A percentile compares a stretch with the other conserved stretches of the same genome.
Evolutionary conservation across 495 filamentous ascomycete species (phyloP).

Genomic region (Mytilinidion resinicola): DNA sequence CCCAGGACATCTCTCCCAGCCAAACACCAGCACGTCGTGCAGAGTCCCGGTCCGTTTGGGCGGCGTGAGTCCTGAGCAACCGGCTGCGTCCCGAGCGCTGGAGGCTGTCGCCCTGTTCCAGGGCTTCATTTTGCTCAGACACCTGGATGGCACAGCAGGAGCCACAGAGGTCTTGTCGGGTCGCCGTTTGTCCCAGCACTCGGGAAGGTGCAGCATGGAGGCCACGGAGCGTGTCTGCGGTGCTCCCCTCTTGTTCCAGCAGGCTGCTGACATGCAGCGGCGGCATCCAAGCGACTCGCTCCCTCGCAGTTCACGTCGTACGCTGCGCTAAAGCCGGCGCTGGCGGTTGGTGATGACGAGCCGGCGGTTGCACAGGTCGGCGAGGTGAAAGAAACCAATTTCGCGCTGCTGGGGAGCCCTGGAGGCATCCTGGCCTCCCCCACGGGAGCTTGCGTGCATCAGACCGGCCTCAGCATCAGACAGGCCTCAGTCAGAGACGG

Average conservation of each 20-base stretch:
- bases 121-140: slow-evolving; percentile 15
- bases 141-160: slow-evolving; percentile 20
- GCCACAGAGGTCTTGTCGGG: slow-evolving; percentile 23
- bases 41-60: background rate
- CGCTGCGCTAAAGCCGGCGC: background rate
- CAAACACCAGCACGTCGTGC: background rate
- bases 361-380: slow-evolving; percentile 6
- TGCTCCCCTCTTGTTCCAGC: background rate
- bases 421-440: background rate
- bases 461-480: background rate
- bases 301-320: slow-evolving; percentile 4
- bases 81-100: slow-evolving; percentile 6
- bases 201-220: slow-evolving; percentile 26
- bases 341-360: slow-evolving; percentile 24
- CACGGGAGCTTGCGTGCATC: background rate
- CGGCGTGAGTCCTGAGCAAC: background rate
- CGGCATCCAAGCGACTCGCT: slow-evolving; percentile 1
- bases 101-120: slow-evolving; percentile 19
- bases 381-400: slow-evolving; percentile 2
- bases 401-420: background rate
- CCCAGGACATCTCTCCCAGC: background rate
- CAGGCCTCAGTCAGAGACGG: background rate
- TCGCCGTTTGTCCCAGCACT: slow-evolving; percentile 24
- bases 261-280: slow-evolving; percentile 14
- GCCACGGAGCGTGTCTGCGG: slow-evolving; percentile 7